Conservation (phyloP, 352 stramenopile genomes). For the Nothophytophthora sp. region DNA sequence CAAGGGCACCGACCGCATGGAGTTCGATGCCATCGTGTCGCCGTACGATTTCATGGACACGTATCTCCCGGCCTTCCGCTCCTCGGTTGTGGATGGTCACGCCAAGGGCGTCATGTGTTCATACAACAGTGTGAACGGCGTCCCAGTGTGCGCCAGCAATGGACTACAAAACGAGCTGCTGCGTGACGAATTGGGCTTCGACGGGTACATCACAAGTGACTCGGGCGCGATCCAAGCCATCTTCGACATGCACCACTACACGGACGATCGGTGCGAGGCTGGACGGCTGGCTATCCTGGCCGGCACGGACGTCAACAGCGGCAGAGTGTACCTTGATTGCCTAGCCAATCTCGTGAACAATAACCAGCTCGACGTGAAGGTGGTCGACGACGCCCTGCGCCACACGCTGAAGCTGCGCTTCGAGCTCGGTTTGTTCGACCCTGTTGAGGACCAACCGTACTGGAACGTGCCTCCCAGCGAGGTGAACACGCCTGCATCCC, state of each 20-base stretch:
- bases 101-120: slow-evolving; percentile 92
- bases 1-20: slow-evolving; percentile 54
- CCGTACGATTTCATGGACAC: slow-evolving; percentile 91
- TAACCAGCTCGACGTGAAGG: slow-evolving; percentile 40
- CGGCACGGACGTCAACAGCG: slow-evolving; percentile 86
- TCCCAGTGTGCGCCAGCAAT: slow-evolving; percentile 88
- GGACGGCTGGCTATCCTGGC: slow-evolving; percentile 49
- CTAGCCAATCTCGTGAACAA: slow-evolving; percentile 47
- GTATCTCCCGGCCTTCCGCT: slow-evolving; percentile 85
- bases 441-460: slow-evolving; percentile 69
- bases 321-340: slow-evolving; percentile 65
- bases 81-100: slow-evolving; percentile 68
- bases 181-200: slow-evolving; percentile 72
- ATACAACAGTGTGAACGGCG: slow-evolving; percentile 94
- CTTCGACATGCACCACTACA: slow-evolving; percentile 68
- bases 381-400: slow-evolving; percentile 52
- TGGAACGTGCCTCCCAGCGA: slow-evolving; percentile 52
- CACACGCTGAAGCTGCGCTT: slow-evolving; percentile 82
- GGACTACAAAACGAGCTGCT: slow-evolving; percentile 60
- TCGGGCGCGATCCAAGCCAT: slow-evolving; percentile 88
- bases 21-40: slow-evolving; percentile 87
- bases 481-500: slow-evolving; percentile 57
- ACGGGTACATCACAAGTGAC: slow-evolving; percentile 93
- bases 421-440: slow-evolving; percentile 88
- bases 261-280: slow-evolving; percentile 49